Evolutionary conservation across 2,329 filamentous ascomycete species (phyloP).

Genomic region (Pseudogymnoascus sp.): DNA sequence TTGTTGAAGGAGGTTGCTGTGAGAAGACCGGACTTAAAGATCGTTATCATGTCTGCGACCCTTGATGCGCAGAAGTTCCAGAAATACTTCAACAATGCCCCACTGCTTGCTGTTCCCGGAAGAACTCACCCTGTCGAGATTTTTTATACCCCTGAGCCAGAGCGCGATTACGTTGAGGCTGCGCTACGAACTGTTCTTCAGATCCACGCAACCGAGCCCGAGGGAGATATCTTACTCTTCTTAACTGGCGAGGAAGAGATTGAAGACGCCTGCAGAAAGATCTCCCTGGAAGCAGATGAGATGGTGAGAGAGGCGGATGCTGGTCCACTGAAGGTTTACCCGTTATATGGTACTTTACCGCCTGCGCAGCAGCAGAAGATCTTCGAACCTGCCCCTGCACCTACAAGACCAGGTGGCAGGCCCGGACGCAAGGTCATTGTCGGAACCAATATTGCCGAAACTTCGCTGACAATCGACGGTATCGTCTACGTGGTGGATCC

Average conservation of each 20-base stretch:
- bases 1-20: constrained; percentile 83
- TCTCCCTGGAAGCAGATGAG: constrained; percentile 83
- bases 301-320: constrained; percentile 86
- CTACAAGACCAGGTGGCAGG: constrained; percentile 66
- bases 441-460: constrained; percentile 97
- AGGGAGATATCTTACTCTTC: constrained; percentile 91
- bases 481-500: constrained; percentile 99
- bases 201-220: constrained; percentile 86
- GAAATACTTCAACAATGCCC: constrained; percentile 91
- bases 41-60: constrained; percentile 98
- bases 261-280: constrained; percentile 91
- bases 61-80: constrained; percentile 98
- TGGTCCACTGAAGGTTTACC: constrained; percentile 83
- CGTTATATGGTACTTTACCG: constrained; percentile 87
- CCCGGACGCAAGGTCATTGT: constrained; percentile 93
- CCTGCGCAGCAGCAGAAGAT: constrained; percentile 92
- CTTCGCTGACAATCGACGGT: constrained; percentile 93
- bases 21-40: constrained; percentile 83
- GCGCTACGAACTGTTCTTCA: constrained; percentile 91
- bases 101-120: constrained; percentile 86
- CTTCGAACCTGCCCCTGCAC: constrained; percentile 78
- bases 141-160: constrained; percentile 94
- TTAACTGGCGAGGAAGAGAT: constrained; percentile 98
- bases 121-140: constrained; percentile 96
- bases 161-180: constrained; percentile 94